Evolutionary conservation across 2,329 filamentous ascomycete genomes (phyloP).

Genomic region (Aspergillus japonicus): DNA sequence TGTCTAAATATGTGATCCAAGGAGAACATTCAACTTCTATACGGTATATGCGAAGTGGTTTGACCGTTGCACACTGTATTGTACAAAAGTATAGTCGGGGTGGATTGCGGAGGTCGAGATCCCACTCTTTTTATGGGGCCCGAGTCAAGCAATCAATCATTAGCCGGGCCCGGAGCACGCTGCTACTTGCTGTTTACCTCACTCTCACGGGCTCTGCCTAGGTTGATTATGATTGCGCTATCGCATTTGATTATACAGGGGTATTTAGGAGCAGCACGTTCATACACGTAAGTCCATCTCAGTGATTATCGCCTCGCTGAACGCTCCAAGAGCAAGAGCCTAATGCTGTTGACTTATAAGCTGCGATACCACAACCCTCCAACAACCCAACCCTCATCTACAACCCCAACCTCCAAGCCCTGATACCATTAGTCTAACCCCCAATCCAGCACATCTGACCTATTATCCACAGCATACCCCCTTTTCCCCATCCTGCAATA

Average conservation of each 20-base stretch:
- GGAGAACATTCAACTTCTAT: background rate
- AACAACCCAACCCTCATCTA: too few relatives aligned
- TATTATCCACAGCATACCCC: too few relatives aligned
- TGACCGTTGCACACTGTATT: background rate
- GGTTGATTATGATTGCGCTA: background rate
- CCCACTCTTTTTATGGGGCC: background rate
- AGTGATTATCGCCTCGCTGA: too few relatives aligned
- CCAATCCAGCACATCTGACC: too few relatives aligned
- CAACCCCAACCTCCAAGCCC: too few relatives aligned
- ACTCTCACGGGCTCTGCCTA: background rate
- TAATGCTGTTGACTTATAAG: too few relatives aligned
- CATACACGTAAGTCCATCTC: too few relatives aligned
- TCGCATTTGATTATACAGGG: background rate
- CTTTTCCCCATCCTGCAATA: too few relatives aligned
- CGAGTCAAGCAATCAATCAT: background rate
- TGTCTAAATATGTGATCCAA: background rate
- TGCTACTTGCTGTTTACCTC: background rate
- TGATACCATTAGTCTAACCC: too few relatives aligned
- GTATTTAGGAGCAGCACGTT: too few relatives aligned
- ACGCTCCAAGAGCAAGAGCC: too few relatives aligned
- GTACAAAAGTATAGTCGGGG: background rate
- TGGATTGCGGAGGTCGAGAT: background rate
- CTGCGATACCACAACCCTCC: too few relatives aligned
- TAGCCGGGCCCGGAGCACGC: background rate
- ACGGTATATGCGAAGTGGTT: background rate